A percentile compares a stretch with the other conserved stretches of the same genome.
These are phyloP conservation scores for Acer saccharum DNA, from an alignment of 345 rosid genomes.

Conservation along the genomic window DNA sequence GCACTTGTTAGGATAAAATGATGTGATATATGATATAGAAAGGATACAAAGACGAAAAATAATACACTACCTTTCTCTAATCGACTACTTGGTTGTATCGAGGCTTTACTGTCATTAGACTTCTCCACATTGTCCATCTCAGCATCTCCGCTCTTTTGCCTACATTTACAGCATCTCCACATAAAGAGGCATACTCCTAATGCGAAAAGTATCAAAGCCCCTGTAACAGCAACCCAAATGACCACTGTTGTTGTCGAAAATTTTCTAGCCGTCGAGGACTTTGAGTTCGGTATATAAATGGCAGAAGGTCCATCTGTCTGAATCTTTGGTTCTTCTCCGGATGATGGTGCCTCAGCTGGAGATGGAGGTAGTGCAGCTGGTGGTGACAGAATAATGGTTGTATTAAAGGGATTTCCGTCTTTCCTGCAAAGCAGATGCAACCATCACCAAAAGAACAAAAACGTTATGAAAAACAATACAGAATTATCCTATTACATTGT, in stretches of 20 bases:
- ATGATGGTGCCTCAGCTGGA: constrained; percentile 46
- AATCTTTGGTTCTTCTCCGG: constrained; percentile 36
- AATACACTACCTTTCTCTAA: constrained; percentile 51
- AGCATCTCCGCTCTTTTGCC: constrained; percentile 20
- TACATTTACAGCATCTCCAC: constrained; percentile 51
- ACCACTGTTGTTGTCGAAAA: constrained; percentile 43
- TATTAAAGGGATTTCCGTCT: constrained; percentile 94
- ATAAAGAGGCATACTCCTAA: constrained; percentile 49
- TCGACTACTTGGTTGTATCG: constrained; percentile 26
- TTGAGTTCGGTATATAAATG: constrained; percentile 37
- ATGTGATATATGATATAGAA: neutral
- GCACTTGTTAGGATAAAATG: constrained; percentile 11
- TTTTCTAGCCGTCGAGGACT: constrained; percentile 38
- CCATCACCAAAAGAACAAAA: constrained; percentile 4
- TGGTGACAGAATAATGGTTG: constrained; percentile 70
- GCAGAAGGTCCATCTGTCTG: constrained; percentile 39
- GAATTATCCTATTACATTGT: neutral
- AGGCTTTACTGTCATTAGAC: constrained; percentile 40
- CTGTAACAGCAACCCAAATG: constrained; percentile 46
- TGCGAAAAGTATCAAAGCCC: constrained; percentile 38
- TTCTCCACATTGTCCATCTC: constrained; percentile 34
- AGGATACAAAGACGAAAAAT: constrained; percentile 7
- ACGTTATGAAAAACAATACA: neutral
- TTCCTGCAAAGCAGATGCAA: constrained; percentile 49
- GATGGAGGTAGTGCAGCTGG: constrained; percentile 54